These are phyloP conservation scores for Citrullus colocynthis DNA, from an alignment of 306 rosid species.

Conservation along the genomic window DNA sequence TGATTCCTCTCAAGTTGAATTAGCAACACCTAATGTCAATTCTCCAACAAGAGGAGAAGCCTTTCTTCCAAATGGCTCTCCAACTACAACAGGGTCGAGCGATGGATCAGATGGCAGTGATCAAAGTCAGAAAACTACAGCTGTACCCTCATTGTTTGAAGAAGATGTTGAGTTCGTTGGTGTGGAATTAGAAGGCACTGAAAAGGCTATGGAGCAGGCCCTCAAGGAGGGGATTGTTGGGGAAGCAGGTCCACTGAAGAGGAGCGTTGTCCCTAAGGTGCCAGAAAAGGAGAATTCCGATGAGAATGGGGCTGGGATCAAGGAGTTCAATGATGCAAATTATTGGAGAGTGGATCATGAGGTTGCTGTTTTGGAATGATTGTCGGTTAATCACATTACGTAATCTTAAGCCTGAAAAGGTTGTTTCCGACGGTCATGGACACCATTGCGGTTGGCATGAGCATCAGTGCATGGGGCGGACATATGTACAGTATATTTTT, in stretches of 20 bases:
- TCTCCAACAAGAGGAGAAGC: constrained; percentile 34
- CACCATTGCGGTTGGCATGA: constrained; percentile 28
- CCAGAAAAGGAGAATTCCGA: constrained; percentile 61
- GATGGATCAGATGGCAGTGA: constrained; percentile 33
- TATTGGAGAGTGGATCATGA: constrained; percentile 99
- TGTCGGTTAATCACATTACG: constrained; percentile 3
- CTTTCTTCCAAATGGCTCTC: constrained; percentile 49
- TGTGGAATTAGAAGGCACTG: constrained; percentile 84
- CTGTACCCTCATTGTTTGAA: constrained; percentile 76
- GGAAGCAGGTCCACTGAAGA: constrained; percentile 97
- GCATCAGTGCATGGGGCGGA: constrained; percentile 23
- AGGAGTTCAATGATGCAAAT: constrained; percentile 92
- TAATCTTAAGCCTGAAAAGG: not conserved
- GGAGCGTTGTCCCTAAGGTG: constrained; percentile 39
- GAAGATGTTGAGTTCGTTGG: constrained; percentile 97
- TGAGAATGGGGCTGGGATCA: constrained; percentile 54
- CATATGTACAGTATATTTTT: constrained; percentile 75
- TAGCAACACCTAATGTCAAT: constrained; percentile 26
- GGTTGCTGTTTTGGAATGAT: constrained; percentile 79
- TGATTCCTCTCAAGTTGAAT: constrained; percentile 25
- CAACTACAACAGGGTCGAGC: constrained; percentile 25
- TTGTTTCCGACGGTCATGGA: constrained; percentile 5
- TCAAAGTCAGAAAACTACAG: constrained; percentile 32
- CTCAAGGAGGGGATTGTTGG: constrained; percentile 97
- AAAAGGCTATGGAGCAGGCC: constrained; percentile 97